Base-by-base conservation (phyloP, 2,329 filamentous ascomycete species). In the Cryoendolithus antarcticus region DNA sequence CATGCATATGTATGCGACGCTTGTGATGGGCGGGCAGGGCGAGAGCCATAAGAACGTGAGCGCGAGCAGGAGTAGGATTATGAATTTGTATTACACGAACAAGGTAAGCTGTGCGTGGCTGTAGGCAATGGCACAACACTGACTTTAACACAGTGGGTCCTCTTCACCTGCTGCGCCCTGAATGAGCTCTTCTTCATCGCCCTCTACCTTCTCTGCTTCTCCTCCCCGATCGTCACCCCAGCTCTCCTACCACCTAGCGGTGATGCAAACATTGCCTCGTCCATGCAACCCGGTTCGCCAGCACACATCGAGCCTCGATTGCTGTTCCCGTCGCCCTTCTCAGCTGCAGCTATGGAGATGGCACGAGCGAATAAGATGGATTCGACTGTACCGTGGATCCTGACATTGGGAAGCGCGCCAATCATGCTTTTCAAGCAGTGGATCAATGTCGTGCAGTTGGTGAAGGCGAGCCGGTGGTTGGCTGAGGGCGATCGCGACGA, bases 171-270 rank as follows among this genome's bases (percentile, higher is more conserved):
- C 64, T 98, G 91, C 69, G 72, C 77, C 42, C 66, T 93, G 49
- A 98, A 98, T 62, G 91, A 98, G 65, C 66, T 88, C 48, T 98
- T 95, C 73, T 98, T 98, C 72, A 95, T 98, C 58, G 88, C 86
- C 24, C 77, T 98, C 45, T 98, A 98, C 67, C 82, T 98, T 39
- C 80, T 98, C 43, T 95, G 88, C 54, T 98, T 98, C 71, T 93
- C 84, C 42, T 93, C 85, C 41, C 89, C 89, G 2, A 75, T 79
- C 30, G 76, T 96, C 40, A 91, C 86, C 2, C 89, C 91, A 1
- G 85, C 85, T 41, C 80, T 96, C 38, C 77, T 80, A 41, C 63
- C 66, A 44, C 54, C 80, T 46, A 67, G 76, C 52, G 32, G 35
- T 28, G 13, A 33, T 36, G 40, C 44, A 24, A 45, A 39, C 9